phyloP scores from a whole-genome alignment of 352 stramenopile genomes.

The Globisporangium carolinianum region DNA sequence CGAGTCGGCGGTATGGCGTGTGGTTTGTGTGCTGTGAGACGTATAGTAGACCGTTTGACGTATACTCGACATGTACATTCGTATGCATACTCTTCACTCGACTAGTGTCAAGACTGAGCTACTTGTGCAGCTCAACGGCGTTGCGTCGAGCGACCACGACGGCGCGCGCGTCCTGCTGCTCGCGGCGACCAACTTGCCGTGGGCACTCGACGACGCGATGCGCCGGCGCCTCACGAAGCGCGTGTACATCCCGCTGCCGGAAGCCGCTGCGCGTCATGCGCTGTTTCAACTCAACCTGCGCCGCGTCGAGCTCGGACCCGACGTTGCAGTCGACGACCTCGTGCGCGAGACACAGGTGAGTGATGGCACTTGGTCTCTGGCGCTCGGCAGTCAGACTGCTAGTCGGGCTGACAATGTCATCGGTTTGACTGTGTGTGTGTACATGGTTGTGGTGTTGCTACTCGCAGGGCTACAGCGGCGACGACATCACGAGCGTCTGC shows the following conservation, averaged over 20 bases:
- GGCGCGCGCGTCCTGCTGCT: slow-evolving; percentile 87
- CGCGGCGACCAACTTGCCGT: slow-evolving; percentile 95
- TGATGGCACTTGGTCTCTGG: too few relatives aligned
- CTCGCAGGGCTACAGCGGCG: slow-evolving; percentile 69
- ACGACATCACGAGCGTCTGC: slow-evolving; percentile 66
- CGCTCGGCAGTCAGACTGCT: too few relatives aligned
- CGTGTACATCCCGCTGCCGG: slow-evolving; percentile 34
- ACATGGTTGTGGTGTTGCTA: too few relatives aligned
- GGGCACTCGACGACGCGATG: slow-evolving; percentile 96
- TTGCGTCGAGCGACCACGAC: slow-evolving; percentile 24
- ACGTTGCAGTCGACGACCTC: slow-evolving; percentile 55
- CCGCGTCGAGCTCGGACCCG: slow-evolving; percentile 26
- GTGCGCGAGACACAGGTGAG: slow-evolving; percentile 46
- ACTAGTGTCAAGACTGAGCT: slow-evolving; percentile 95
- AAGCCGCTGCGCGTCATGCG: slow-evolving; percentile 14
- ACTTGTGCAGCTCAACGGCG: slow-evolving; percentile 96
- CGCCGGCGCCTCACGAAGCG: slow-evolving; percentile 89
- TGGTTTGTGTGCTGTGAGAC: not conserved
- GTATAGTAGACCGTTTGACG: not conserved
- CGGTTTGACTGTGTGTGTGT: too few relatives aligned
- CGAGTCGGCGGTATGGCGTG: slow-evolving; percentile 54
- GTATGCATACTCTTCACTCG: too few relatives aligned
- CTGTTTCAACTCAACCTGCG: slow-evolving; percentile 31
- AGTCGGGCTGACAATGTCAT: too few relatives aligned
- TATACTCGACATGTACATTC: not conserved